A percentile compares a stretch with the other conserved stretches of the same genome.
Conservation (phyloP, 169 alveolate species). For the Eimeria sp. region DNA sequence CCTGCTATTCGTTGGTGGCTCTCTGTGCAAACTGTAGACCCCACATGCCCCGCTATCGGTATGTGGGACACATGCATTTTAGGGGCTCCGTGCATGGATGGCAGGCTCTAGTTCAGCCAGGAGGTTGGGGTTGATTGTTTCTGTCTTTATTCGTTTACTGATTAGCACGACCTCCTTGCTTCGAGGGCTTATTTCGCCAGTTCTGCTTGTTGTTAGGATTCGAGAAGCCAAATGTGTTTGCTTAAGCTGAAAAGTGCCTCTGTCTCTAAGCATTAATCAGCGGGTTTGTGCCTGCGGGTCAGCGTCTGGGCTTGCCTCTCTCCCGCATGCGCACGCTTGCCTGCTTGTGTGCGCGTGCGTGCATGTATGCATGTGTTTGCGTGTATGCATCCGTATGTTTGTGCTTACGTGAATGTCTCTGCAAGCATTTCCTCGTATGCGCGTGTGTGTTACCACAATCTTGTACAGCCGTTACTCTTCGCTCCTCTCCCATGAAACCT, state of each 20-base stretch:
- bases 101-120: neutral
- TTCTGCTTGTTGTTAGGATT: neutral
- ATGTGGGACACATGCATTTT: neutral
- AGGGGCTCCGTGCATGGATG: neutral
- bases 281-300: too few relatives aligned
- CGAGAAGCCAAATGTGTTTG: neutral
- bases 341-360: neutral
- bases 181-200: neutral
- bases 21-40: constrained; percentile 68
- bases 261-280: neutral
- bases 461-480: too few relatives aligned
- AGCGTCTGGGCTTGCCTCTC: too few relatives aligned
- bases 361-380: neutral
- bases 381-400: neutral
- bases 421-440: too few relatives aligned
- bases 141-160: neutral
- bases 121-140: neutral
- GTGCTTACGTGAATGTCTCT: too few relatives aligned
- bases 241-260: neutral
- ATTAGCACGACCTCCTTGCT: too few relatives aligned
- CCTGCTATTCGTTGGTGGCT: constrained; percentile 72
- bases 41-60: constrained; percentile 80
- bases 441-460: too few relatives aligned
- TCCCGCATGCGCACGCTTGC: too few relatives aligned
- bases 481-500: too few relatives aligned